Percentiles rank a stretch among this genome's conserved stretches.
phyloP scores from a whole-genome alignment of 805 yeast species.

The Isabelozyma heimii region DNA sequence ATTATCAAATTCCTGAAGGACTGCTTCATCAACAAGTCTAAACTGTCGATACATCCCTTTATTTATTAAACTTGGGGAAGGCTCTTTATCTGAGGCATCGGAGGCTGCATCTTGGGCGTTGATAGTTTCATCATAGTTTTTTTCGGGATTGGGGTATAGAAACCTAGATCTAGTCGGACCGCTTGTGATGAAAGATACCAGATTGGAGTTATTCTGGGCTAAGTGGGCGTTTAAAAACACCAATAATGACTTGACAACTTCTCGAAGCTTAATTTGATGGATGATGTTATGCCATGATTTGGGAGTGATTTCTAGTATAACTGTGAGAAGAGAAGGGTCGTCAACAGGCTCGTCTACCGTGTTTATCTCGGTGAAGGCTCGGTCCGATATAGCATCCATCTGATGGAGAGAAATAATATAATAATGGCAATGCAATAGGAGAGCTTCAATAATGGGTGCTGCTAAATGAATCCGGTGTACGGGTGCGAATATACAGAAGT shows the following conservation, averaged over 20 bases:
- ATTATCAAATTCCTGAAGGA: slow-evolving; percentile 55
- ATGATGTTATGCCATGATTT: slow-evolving; percentile 55
- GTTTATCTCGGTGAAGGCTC: slow-evolving; percentile 43
- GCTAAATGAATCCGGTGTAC: not conserved
- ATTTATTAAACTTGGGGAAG: slow-evolving; percentile 34
- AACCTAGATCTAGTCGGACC: slow-evolving; percentile 68
- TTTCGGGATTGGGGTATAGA: slow-evolving; percentile 57
- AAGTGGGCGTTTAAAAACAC: slow-evolving; percentile 86
- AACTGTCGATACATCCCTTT: slow-evolving; percentile 83
- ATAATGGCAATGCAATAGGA: not conserved
- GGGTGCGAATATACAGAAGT: too few relatives aligned
- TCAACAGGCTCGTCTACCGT: slow-evolving; percentile 28
- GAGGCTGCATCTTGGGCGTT: slow-evolving; percentile 3
- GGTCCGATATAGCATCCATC: slow-evolving; percentile 71
- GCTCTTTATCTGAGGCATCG: slow-evolving; percentile 3
- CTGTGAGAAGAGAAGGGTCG: slow-evolving; percentile 72
- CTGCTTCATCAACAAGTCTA: slow-evolving; percentile 70
- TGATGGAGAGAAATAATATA: not conserved
- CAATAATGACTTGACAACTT: slow-evolving; percentile 61
- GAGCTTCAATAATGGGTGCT: not conserved
- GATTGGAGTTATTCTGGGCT: slow-evolving; percentile 78
- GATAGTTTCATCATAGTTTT: slow-evolving; percentile 10
- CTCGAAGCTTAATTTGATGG: slow-evolving; percentile 51
- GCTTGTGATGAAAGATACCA: slow-evolving; percentile 77
- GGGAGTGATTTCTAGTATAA: slow-evolving; percentile 78